Percentiles rank a stretch among this genome's conserved stretches.
Evolutionary conservation across 805 yeast species (phyloP).

Genomic region (Lachancea waltii): DNA sequence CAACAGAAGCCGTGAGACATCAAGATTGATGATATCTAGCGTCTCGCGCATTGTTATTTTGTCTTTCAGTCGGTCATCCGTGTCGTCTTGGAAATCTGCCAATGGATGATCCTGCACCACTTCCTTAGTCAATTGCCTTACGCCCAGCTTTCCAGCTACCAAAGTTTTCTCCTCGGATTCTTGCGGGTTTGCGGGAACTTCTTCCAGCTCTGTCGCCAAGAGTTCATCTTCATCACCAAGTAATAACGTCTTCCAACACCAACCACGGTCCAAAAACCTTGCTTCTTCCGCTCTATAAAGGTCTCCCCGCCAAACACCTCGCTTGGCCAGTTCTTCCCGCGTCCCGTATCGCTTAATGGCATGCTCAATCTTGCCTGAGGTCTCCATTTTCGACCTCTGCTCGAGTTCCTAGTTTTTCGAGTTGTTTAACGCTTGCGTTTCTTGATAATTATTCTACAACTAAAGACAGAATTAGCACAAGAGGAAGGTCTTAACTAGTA

Average conservation of each 20-base stretch:
- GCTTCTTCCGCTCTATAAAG: conserved; percentile 16
- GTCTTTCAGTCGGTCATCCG: conserved; percentile 7
- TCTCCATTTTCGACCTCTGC: conserved; percentile 2
- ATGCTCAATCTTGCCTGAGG: conserved; percentile 6
- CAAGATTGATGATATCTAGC: conserved; percentile 27
- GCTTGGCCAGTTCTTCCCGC: conserved; percentile 23
- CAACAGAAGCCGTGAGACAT: conserved; percentile 24
- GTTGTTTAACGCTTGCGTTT: not conserved
- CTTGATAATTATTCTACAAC: too few relatives aligned
- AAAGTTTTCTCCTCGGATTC: not conserved
- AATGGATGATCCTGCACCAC: conserved; percentile 9
- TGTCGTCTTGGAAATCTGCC: not conserved
- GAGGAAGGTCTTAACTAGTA: too few relatives aligned
- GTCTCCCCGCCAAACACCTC: conserved; percentile 30
- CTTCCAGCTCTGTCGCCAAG: conserved; percentile 5
- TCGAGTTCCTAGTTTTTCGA: not conserved
- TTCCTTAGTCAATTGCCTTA: conserved; percentile 25
- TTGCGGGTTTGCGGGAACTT: not conserved
- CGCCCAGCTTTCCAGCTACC: conserved; percentile 7
- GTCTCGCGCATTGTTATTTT: conserved; percentile 19
- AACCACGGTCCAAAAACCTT: conserved; percentile 20
- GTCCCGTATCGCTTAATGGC: conserved; percentile 19
- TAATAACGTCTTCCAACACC: conserved; percentile 30
- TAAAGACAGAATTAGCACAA: too few relatives aligned
- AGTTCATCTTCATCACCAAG: conserved; percentile 13